Conservation (phyloP, 139 green algal species). For the Prasinococcaceae sp. region DNA sequence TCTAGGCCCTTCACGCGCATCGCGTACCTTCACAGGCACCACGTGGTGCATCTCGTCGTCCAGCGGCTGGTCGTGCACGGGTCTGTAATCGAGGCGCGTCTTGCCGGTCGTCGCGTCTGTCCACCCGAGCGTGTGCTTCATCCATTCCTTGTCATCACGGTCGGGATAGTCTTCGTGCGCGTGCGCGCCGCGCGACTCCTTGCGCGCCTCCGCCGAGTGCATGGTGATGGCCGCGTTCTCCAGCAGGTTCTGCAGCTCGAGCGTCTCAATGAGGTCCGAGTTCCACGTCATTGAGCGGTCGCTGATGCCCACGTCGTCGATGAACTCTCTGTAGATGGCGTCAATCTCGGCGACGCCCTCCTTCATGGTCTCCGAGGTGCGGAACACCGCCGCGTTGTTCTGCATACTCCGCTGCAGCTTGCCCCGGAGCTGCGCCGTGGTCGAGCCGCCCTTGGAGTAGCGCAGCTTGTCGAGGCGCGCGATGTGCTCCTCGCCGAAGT, state of each 20-base stretch:
- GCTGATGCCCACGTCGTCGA: conserved; percentile 76
- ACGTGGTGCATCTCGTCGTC: conserved; percentile 88
- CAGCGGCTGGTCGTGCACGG: conserved; percentile 90
- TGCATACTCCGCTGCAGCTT: conserved; percentile 43
- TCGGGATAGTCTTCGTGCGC: conserved; percentile 86
- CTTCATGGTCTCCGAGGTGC: conserved; percentile 70
- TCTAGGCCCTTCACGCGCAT: too few species aligned
- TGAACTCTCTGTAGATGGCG: conserved; percentile 34
- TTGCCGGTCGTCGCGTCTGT: conserved; percentile 25
- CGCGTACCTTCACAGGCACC: too few species aligned
- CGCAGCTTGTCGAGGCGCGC: conserved; percentile 72
- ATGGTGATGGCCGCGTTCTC: conserved; percentile 75
- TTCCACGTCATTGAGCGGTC: conserved; percentile 16
- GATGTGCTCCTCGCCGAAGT: conserved; percentile 59
- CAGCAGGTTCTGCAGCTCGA: conserved; percentile 98
- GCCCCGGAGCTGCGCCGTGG: conserved; percentile 56
- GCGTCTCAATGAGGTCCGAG: conserved; percentile 69
- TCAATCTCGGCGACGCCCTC: conserved; percentile 36
- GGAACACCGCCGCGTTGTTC: conserved; percentile 90
- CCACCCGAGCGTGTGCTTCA: conserved; percentile 93
- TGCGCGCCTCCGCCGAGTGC: conserved; percentile 46
- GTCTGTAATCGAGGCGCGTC: conserved; percentile 80
- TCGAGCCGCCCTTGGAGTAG: conserved; percentile 54
- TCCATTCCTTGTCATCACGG: conserved; percentile 82
- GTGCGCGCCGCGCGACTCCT: conserved; percentile 88